Evolutionary conservation across 768 basidiomycete genomes (phyloP), one percentile per base, ranked within the genome.

Genomic region (Chlorophyllum brunneum): DNA sequence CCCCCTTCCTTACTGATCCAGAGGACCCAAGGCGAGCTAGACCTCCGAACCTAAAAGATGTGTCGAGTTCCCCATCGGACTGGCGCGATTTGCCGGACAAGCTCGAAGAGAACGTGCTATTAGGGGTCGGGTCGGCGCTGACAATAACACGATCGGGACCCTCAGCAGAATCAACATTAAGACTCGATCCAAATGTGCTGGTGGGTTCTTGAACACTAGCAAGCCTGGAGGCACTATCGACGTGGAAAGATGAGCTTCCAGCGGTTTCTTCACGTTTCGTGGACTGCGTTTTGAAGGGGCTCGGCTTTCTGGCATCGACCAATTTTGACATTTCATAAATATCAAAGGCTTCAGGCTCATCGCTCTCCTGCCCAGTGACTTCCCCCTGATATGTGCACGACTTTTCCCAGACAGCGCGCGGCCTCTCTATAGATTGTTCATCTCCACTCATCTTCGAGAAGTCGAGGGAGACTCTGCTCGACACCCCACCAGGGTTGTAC

Each of bases 1-100:
- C 64, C 50, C 61, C 57, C 15, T 58, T 58, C 20, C 61, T 59
- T 18, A 58, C 42, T n/a, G 54, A 24, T 7, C 61, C 56, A 0
- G 67, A 62, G 4, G 64, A 54, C 40, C 58, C 52, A 16, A 51
- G 55, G 40, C 61, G 59, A 4, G 70, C 70, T 8, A 70, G 59
- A 20, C 86, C 87, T 22, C 88, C 88, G 54, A 90, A 92, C 61
- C 76, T 86, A 77, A 92, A 91, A 18, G 81, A 78, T 6, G 70
- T 76, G 56, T 90, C 83, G 39, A 91, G 75, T 56, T 83, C 74
- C 0, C 88, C 88, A 54, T 85, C 73, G 0, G 85, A 86, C 2
- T 75, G 74, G 16, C 68, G 74, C 20, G 76, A 75, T 10, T 62
- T 61, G 46, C 72, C 67, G 4, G 77, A 69, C 6, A 58, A 54